Evolutionary conservation across 139 green algal species (phyloP).

Genomic region (Chlamydomonas urium): DNA sequence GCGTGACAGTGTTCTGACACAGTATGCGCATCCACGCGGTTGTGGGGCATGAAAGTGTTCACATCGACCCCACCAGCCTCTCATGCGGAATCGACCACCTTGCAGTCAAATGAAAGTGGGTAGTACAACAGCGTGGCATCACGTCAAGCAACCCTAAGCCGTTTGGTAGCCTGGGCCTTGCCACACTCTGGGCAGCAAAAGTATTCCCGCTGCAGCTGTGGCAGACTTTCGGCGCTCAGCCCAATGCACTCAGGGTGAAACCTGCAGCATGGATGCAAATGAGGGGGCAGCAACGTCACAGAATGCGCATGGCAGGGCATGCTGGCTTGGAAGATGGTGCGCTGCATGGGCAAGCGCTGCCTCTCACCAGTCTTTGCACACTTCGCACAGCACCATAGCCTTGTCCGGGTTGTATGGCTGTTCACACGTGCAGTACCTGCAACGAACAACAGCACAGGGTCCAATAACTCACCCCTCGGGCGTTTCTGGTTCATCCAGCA

Average conservation of each 20-base stretch:
- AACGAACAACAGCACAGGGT: slow-evolving; percentile 4
- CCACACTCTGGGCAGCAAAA: too few relatives aligned
- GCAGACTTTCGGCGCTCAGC: background rate
- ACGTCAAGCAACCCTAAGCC: too few relatives aligned
- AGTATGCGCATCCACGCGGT: too few relatives aligned
- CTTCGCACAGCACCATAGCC: slow-evolving; percentile 73
- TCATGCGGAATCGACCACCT: too few relatives aligned
- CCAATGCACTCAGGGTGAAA: slow-evolving; percentile 12
- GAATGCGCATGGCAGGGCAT: background rate
- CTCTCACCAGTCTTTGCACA: slow-evolving; percentile 69
- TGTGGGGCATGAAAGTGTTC: too few relatives aligned
- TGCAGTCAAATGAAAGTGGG: too few relatives aligned
- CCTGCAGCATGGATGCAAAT: background rate
- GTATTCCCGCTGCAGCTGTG: background rate
- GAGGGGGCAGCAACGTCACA: background rate
- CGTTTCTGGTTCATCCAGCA: too few relatives aligned
- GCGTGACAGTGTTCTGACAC: too few relatives aligned
- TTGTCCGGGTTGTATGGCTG: slow-evolving; percentile 85
- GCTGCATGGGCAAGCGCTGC: background rate
- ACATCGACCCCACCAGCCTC: too few relatives aligned
- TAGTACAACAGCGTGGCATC: too few relatives aligned
- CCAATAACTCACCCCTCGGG: background rate
- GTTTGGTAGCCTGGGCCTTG: too few relatives aligned
- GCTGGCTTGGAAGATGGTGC: background rate
- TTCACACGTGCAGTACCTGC: slow-evolving; percentile 77